Base-by-base conservation (phyloP, 2,329 filamentous ascomycete species). In the Phaeoacremonium minimum region DNA sequence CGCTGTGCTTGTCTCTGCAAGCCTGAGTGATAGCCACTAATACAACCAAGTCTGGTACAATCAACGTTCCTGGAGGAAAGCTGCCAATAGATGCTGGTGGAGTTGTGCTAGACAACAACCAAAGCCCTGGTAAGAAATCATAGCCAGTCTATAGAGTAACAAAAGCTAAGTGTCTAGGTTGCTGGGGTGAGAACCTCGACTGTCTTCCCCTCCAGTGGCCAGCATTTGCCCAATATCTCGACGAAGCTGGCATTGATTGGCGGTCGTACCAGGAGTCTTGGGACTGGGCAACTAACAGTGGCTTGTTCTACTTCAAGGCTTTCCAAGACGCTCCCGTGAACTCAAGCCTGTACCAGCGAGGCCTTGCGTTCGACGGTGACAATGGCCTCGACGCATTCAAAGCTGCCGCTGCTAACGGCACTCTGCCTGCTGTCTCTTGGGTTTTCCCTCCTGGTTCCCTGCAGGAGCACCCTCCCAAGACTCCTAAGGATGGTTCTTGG, bases 121-220 rank as follows among this genome's bases (percentile, higher is more conserved):
- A 68, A 47, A 56, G 53, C 18, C 67, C 66, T n/a, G 64, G 63
- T 64, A 47, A 28, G 31, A 17, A n/a, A 6, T 14, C 26, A 8
- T n/a, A 18, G 11, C 16, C 7, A 60, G 58, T 6, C 31, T 13
- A 6, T 8, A 26, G 28, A 13, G 16, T 18, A 17, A 19, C 4
- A 31, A 7, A 8, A 3, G n/a, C 17, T 37, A 6, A 32, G 7
- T 12, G 12, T 14, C 11, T 50, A 4, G 56, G 57, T 13, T 75
- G 71, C 35, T 66, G 70, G 15, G 45, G 33, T 4, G 46, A 55
- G 2, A 52, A 63, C 20, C 57, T 74, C 33, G 72, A 71, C 47
- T 75, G 71, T 47, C 73, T 72, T 33, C 72, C 72, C 0, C 55
- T 75, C 14, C 69, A 70, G 39, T 76, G 72, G 72, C 70, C 71